Percentiles rank a stretch among this genome's conserved stretches.
phyloP scores from a whole-genome alignment of 192 early-diverging fungal species.

The Funneliformis mosseae region DNA sequence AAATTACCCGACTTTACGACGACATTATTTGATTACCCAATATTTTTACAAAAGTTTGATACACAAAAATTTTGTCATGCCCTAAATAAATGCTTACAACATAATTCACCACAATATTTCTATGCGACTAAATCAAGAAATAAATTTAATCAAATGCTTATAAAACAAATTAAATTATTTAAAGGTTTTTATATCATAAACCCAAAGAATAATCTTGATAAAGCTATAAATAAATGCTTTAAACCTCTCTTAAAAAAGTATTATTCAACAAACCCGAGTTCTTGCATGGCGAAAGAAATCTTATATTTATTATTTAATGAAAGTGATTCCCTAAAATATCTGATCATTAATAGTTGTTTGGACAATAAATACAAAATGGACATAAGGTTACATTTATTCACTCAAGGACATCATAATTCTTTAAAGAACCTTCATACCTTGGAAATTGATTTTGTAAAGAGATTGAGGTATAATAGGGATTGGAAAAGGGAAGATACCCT shows the following conservation, averaged over 20 bases:
- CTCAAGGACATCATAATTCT: not conserved
- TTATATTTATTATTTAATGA: not conserved
- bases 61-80: not conserved
- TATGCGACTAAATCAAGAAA: not conserved
- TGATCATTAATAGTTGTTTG: not conserved
- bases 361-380: not conserved
- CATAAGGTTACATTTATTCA: not conserved
- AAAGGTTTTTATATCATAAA: not conserved
- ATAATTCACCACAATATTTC: not conserved
- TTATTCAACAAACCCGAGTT: not conserved
- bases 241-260: not conserved
- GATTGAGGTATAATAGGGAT: not conserved
- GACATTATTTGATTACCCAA: not conserved
- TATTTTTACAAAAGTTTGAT: not conserved
- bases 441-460: not conserved
- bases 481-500: not conserved
- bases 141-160: not conserved
- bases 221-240: not conserved
- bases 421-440: not conserved
- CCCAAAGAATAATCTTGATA: not conserved
- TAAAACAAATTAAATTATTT: not conserved
- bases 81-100: not conserved
- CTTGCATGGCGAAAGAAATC: not conserved
- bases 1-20: not conserved
- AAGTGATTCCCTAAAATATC: not conserved